phyloP scores from a whole-genome alignment of 2,329 filamentous ascomycete genomes.

The Pseudogymnoascus sp. region DNA sequence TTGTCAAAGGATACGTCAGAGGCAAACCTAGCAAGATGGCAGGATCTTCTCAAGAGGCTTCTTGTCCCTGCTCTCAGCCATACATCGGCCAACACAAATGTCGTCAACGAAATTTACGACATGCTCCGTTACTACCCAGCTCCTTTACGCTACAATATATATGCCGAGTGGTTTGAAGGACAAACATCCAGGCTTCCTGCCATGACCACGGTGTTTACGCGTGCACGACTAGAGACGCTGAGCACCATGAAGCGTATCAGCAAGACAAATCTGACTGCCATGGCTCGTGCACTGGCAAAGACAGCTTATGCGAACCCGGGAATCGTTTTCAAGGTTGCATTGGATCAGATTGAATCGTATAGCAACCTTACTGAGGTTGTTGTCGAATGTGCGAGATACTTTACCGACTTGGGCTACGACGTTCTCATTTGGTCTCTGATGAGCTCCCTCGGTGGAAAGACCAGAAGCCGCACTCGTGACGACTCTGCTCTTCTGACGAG shows the following conservation, averaged over 20 bases:
- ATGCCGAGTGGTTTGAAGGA: constrained; percentile 86
- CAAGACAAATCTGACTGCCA: constrained; percentile 74
- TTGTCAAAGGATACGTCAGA: constrained; percentile 61
- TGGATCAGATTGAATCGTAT: constrained; percentile 88
- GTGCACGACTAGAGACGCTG: constrained; percentile 69
- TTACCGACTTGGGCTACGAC: constrained; percentile 86
- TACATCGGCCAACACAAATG: constrained; percentile 72
- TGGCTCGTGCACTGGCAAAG: constrained; percentile 84
- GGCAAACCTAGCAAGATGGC: constrained; percentile 69
- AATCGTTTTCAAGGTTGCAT: constrained; percentile 79
- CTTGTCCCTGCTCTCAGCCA: constrained; percentile 85
- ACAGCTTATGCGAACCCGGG: constrained; percentile 87
- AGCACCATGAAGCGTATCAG: constrained; percentile 84
- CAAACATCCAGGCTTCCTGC: constrained; percentile 67
- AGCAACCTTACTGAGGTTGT: constrained; percentile 91
- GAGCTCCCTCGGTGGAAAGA: constrained; percentile 58
- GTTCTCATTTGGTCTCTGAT: constrained; percentile 88
- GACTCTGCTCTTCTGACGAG: constrained; percentile 67
- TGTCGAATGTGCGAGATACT: constrained; percentile 89
- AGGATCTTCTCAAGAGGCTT: constrained; percentile 71
- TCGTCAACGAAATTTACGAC: constrained; percentile 79
- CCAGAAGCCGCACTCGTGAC: constrained; percentile 53
- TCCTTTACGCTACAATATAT: constrained; percentile 73
- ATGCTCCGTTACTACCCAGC: constrained; percentile 72
- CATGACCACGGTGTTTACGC: constrained; percentile 69